Conservation (phyloP, 331 rosid genomes). For the Spiraea crenata region DNA sequence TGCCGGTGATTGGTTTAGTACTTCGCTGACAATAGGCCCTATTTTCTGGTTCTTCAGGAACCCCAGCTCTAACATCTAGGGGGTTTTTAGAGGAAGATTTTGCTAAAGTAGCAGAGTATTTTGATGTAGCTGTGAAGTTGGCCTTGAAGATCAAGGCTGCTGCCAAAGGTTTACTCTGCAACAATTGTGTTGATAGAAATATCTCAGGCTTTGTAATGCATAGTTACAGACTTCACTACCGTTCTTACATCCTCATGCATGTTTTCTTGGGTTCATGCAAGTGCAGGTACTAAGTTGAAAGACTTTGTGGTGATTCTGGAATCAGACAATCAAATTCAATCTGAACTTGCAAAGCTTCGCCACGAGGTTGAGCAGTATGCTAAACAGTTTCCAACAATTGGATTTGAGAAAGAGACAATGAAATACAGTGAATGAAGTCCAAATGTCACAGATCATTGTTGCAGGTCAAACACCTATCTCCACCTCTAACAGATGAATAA, state of each 20-base stretch:
- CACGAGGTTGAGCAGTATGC: conserved; percentile 73
- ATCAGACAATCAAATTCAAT: conserved; percentile 55
- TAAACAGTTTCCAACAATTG: conserved; percentile 76
- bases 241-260: conserved; percentile 12
- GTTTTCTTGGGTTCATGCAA: conserved; percentile 10
- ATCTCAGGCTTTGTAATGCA: background rate
- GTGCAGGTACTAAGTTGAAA: conserved; percentile 75
- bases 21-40: conserved; percentile 13
- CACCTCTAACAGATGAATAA: background rate
- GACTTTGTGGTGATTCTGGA: conserved; percentile 71
- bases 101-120: conserved; percentile 69
- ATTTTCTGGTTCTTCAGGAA: conserved; percentile 46
- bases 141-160: conserved; percentile 76
- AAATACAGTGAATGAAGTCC: conserved; percentile 52
- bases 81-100: conserved; percentile 83
- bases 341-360: conserved; percentile 61
- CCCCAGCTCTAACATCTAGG: conserved; percentile 93
- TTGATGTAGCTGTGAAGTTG: conserved; percentile 78
- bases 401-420: conserved; percentile 75
- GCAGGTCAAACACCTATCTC: conserved; percentile 7
- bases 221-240: background rate
- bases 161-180: conserved; percentile 44
- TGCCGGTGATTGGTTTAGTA: conserved; percentile 14
- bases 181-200: background rate
- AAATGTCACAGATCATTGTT: background rate